These are phyloP conservation scores for Sanghuangporus baumii DNA, from an alignment of 1,284 basidiomycete genomes.

Conservation along the genomic window DNA sequence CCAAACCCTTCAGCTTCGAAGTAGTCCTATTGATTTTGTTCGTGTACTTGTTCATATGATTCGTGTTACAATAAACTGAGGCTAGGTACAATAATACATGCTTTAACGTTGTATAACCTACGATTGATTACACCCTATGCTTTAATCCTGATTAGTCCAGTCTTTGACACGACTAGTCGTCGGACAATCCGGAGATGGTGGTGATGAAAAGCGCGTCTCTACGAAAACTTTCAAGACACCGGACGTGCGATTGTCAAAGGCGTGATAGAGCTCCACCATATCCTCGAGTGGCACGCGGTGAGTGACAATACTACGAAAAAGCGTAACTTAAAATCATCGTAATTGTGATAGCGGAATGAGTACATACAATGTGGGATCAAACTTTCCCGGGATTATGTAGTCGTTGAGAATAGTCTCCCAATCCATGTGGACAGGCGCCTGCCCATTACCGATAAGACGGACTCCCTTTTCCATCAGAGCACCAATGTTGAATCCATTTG, in stretches of 20 bases:
- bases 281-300: constrained; percentile 65
- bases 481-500: constrained; percentile 69
- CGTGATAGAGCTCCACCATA: constrained; percentile 48
- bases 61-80: too few species aligned
- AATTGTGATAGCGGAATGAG: background rate
- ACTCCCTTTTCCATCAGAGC: constrained; percentile 78
- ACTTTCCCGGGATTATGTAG: constrained; percentile 59
- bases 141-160: constrained; percentile 31
- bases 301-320: constrained; percentile 44
- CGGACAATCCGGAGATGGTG: constrained; percentile 45
- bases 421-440: constrained; percentile 70
- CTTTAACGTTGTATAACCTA: background rate
- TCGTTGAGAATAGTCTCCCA: constrained; percentile 68
- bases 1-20: too few species aligned
- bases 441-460: constrained; percentile 64
- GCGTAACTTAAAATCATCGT: constrained; percentile 6
- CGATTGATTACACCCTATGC: background rate
- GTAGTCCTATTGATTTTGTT: too few species aligned
- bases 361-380: constrained; percentile 62
- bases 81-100: background rate
- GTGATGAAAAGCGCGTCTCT: constrained; percentile 45
- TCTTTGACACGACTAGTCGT: constrained; percentile 45
- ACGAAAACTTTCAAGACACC: constrained; percentile 68
- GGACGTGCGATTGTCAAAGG: constrained; percentile 54
- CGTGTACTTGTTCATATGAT: too few species aligned